phyloP scores from a whole-genome alignment of 2,329 filamentous ascomycete genomes.

The Fusarium secorum region DNA sequence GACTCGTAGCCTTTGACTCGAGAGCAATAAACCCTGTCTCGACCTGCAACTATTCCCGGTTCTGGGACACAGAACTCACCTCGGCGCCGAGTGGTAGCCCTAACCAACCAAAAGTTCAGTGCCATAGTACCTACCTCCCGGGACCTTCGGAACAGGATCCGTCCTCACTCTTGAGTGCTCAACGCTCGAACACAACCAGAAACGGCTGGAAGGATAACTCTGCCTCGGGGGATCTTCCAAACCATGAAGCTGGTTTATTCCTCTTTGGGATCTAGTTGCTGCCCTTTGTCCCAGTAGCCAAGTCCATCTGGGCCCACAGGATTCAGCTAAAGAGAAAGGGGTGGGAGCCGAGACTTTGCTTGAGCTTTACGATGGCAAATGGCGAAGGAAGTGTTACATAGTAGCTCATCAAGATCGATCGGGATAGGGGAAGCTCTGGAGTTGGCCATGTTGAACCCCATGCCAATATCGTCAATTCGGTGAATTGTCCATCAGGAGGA shows the following conservation, averaged over 20 bases:
- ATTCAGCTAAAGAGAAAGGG: slow-evolving; percentile 19
- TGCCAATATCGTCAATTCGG: neutral
- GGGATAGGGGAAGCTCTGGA: neutral
- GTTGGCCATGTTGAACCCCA: neutral
- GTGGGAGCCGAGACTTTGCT: slow-evolving; percentile 10
- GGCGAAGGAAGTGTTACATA: neutral
- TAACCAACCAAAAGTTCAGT: neutral
- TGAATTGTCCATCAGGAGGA: neutral
- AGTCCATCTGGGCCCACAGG: slow-evolving; percentile 11
- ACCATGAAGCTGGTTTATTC: slow-evolving; percentile 14
- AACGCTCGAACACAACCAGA: slow-evolving; percentile 11
- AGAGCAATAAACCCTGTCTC: neutral
- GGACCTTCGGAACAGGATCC: slow-evolving; percentile 23
- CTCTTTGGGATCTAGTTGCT: slow-evolving; percentile 17
- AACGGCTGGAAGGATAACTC: slow-evolving; percentile 14
- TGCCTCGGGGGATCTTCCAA: slow-evolving; percentile 20
- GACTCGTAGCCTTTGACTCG: neutral
- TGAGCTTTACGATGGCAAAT: slow-evolving; percentile 10
- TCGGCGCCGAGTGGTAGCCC: neutral
- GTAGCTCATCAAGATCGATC: neutral
- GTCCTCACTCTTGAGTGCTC: slow-evolving; percentile 10
- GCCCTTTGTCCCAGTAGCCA: slow-evolving; percentile 15
- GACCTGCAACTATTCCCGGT: neutral
- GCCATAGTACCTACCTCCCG: neutral
- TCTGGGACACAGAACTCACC: neutral